Evolutionary conservation across 495 filamentous ascomycete species (phyloP).

Genomic region (Parachaetomium inaequale): DNA sequence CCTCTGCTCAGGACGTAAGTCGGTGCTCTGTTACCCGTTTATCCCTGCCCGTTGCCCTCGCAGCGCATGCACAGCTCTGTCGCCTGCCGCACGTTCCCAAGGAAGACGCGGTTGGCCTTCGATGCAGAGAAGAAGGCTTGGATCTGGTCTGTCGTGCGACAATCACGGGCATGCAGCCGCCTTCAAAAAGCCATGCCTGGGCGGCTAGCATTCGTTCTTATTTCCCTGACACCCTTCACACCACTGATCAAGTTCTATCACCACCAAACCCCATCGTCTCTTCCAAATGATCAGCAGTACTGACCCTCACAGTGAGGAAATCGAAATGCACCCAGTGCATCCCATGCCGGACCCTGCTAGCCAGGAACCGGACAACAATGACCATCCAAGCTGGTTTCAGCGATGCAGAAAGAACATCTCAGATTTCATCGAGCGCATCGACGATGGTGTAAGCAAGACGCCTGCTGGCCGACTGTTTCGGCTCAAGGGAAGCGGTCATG

Average conservation of each 20-base stretch:
- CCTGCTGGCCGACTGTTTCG: conserved; percentile 67
- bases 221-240: not conserved
- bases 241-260: not conserved
- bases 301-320: conserved; percentile 17
- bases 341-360: not conserved
- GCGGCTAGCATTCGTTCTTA: no score
- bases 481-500: conserved; percentile 67
- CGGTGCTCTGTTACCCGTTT: not conserved
- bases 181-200: no score
- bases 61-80: not conserved
- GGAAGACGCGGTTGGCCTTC: not conserved
- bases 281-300: not conserved
- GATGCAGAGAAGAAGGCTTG: not conserved
- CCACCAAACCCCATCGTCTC: not conserved
- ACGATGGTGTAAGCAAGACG: conserved; percentile 39
- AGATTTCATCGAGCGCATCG: conserved; percentile 20
- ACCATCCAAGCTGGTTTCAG: not conserved
- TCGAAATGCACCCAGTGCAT: conserved; percentile 17
- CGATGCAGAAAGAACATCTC: not conserved
- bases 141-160: not conserved
- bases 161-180: not conserved
- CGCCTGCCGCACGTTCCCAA: not conserved
- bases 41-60: not conserved
- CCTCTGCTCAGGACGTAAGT: not conserved
- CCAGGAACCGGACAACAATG: not conserved